Conservation (phyloP, 331 rosid species). For the Malus hybrid region DNA sequence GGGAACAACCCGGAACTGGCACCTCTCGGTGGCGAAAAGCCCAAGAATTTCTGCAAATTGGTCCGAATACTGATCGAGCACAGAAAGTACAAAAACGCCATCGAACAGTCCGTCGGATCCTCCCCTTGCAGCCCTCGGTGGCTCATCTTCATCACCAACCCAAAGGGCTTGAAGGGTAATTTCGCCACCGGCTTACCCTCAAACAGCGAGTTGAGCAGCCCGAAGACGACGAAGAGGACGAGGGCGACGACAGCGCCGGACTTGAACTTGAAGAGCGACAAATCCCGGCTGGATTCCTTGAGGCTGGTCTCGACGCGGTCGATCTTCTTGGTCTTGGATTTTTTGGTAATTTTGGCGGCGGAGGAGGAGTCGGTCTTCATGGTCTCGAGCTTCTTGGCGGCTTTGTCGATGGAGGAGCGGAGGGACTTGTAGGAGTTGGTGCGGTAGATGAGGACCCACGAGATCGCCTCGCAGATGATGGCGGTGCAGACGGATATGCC, state of each 20-base stretch:
- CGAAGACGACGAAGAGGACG: conserved; percentile 89
- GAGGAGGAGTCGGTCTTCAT: conserved; percentile 72
- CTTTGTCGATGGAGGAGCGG: conserved; percentile 89
- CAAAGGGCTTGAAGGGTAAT: conserved; percentile 77
- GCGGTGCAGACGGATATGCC: conserved; percentile 95
- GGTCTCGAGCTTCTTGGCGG: conserved; percentile 93
- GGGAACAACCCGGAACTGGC: conserved; percentile 80
- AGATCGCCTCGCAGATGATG: conserved; percentile 83
- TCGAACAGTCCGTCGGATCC: conserved; percentile 87
- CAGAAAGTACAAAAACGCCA: conserved; percentile 89
- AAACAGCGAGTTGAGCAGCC: conserved; percentile 75
- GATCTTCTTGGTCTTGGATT: conserved; percentile 90
- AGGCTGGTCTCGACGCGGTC: conserved; percentile 94
- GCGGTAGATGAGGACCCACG: conserved; percentile 95
- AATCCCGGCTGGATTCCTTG: conserved; percentile 84
- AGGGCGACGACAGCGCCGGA: conserved; percentile 95
- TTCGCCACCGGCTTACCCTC: conserved; percentile 88
- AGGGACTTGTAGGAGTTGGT: conserved; percentile 92
- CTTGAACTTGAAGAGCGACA: conserved; percentile 90
- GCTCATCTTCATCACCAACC: conserved; percentile 88
- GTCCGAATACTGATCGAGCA: conserved; percentile 90
- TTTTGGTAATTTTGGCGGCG: conserved; percentile 56
- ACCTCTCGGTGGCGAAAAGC: conserved; percentile 88
- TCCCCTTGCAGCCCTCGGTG: conserved; percentile 81
- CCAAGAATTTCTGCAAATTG: conserved; percentile 92